Conservation (phyloP, 106 monocot species). For the Posidonia australis region DNA sequence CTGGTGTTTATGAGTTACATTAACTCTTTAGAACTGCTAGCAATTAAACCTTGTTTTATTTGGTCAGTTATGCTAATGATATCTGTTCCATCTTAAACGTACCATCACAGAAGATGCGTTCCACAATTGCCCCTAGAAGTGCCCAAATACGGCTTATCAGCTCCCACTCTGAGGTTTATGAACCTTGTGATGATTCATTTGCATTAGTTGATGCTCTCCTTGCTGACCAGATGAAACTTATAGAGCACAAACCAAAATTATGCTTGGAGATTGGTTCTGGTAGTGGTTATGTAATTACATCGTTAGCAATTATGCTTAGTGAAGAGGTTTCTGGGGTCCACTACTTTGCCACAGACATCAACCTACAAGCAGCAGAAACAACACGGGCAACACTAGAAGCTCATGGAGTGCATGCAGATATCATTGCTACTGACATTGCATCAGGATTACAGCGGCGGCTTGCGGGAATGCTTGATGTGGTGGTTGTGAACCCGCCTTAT, state of each 20-base stretch:
- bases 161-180: constrained; percentile 76
- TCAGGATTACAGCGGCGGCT: constrained; percentile 54
- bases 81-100: not conserved
- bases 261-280: constrained; percentile 86
- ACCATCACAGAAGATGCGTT: not conserved
- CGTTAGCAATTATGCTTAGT: constrained; percentile 73
- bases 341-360: constrained; percentile 81
- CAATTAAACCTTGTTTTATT: not conserved
- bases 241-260: constrained; percentile 47
- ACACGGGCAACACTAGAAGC: constrained; percentile 58
- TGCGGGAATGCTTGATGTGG: constrained; percentile 64
- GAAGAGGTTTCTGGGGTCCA: constrained; percentile 30
- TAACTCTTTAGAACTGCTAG: not conserved
- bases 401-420: constrained; percentile 68
- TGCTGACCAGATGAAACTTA: constrained; percentile 51
- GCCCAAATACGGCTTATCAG: constrained; percentile 69
- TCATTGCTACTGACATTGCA: constrained; percentile 62
- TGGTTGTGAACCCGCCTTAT: constrained; percentile 92
- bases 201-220: constrained; percentile 85
- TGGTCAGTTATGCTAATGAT: not conserved
- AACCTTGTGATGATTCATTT: constrained; percentile 96
- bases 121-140: constrained; percentile 23
- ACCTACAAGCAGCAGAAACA: constrained; percentile 53
- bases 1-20: not conserved
- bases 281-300: constrained; percentile 87